These are phyloP conservation scores for Cystobasidiaceae sp. DNA, from an alignment of 1,284 basidiomycete species.

Conservation along the genomic window DNA sequence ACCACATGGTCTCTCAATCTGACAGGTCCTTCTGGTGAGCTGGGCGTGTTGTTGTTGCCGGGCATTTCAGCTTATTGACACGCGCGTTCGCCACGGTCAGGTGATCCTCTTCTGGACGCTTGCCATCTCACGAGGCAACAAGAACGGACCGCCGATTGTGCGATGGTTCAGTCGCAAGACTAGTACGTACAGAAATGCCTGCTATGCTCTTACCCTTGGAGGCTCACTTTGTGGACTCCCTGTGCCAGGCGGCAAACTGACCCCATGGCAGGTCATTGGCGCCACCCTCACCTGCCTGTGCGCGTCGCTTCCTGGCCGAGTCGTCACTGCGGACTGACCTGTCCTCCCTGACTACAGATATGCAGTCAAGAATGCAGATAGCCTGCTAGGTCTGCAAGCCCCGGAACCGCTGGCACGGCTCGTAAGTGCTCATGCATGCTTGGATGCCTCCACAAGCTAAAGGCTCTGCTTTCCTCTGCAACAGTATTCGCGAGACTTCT, in stretches of 20 bases:
- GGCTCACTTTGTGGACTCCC: neutral
- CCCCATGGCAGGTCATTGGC: constrained; percentile 90
- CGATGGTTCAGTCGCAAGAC: constrained; percentile 58
- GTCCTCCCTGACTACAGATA: constrained; percentile 12
- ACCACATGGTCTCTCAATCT: neutral
- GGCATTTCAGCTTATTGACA: neutral
- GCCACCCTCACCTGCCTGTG: constrained; percentile 80
- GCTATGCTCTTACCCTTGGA: neutral
- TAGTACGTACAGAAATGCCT: constrained; percentile 51
- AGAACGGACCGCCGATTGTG: constrained; percentile 61
- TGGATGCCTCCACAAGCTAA: no score
- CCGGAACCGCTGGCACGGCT: constrained; percentile 87
- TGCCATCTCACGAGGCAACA: constrained; percentile 65
- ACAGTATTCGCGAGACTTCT: constrained; percentile 89
- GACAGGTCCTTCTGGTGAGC: constrained; percentile 22
- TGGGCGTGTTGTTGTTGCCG: no score
- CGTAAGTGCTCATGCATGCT: constrained; percentile 57
- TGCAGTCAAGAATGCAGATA: constrained; percentile 15
- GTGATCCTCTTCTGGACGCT: constrained; percentile 86
- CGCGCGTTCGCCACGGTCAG: constrained; percentile 61
- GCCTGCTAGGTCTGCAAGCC: constrained; percentile 53
- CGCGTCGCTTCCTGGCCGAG: constrained; percentile 63
- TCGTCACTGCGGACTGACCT: constrained; percentile 49
- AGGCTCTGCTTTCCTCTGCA: no score
- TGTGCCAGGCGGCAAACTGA: constrained; percentile 58